Conservation (phyloP, 352 stramenopile species). For the Phytophthora pistaciae region DNA sequence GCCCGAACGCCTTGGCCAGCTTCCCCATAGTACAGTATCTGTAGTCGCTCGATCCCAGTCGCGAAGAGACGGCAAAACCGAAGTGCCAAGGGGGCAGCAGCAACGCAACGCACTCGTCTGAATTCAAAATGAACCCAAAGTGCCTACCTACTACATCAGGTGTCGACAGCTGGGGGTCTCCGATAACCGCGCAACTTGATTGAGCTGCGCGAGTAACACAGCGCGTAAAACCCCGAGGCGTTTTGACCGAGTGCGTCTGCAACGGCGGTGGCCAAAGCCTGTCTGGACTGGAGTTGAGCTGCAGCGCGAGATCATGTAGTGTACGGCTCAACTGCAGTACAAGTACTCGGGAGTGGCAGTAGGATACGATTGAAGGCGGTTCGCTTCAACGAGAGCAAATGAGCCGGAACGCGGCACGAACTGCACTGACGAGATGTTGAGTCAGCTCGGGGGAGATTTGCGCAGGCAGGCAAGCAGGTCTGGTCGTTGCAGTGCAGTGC, state of each 20-base stretch:
- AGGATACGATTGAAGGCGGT: slow-evolving; percentile 11
- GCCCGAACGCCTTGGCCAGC: slow-evolving; percentile 55
- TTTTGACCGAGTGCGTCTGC: not conserved
- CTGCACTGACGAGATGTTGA: slow-evolving; percentile 7
- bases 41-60: not conserved
- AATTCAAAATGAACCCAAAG: not conserved
- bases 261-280: not conserved
- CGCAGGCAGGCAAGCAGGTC: not conserved
- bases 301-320: not conserved
- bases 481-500: slow-evolving; percentile 1
- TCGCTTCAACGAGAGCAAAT: slow-evolving; percentile 12
- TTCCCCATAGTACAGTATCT: slow-evolving; percentile 48
- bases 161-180: not conserved
- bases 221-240: not conserved
- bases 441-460: slow-evolving; percentile 29
- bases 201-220: slow-evolving; percentile 4
- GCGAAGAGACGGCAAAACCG: slow-evolving; percentile 13
- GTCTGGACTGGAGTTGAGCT: not conserved
- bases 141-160: not conserved
- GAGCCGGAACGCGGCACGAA: slow-evolving; percentile 21
- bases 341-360: too few species aligned
- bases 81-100: slow-evolving; percentile 5
- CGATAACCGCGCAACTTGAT: not conserved
- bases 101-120: not conserved
- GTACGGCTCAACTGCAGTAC: not conserved